Evolutionary conservation across 2,329 filamentous ascomycete genomes (phyloP).

Genomic region (Lachnellula suecica): DNA sequence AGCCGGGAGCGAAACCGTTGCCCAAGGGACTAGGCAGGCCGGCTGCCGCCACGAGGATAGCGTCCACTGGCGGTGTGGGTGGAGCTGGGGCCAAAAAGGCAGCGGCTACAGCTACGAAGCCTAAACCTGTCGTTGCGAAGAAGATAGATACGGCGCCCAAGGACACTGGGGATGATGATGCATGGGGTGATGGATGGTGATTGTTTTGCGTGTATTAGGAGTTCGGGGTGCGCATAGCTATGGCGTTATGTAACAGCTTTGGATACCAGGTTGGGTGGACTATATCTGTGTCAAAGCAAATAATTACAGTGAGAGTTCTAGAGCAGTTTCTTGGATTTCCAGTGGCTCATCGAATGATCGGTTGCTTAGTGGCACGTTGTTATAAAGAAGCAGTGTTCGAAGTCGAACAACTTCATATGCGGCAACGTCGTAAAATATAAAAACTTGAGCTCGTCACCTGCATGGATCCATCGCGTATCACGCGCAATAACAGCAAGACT

Average conservation of each 20-base stretch:
- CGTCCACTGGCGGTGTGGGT: constrained; percentile 33
- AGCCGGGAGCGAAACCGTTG: constrained; percentile 57
- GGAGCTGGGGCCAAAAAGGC: constrained; percentile 31
- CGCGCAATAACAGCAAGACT: too few relatives aligned
- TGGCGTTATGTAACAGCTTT: constrained; percentile 1
- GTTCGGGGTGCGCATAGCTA: not conserved
- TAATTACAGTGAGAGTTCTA: too few relatives aligned
- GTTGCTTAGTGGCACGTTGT: too few relatives aligned
- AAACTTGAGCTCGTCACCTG: too few relatives aligned
- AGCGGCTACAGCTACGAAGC: constrained; percentile 27
- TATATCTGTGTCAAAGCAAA: not conserved
- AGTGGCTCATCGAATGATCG: too few relatives aligned
- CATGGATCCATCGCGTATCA: too few relatives aligned
- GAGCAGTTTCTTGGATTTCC: too few relatives aligned
- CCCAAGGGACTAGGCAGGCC: constrained; percentile 70
- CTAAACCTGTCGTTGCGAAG: constrained; percentile 52
- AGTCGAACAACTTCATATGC: too few relatives aligned
- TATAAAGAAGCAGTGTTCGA: too few relatives aligned
- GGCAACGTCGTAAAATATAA: too few relatives aligned
- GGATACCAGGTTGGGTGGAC: not conserved
- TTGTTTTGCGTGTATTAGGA: not conserved
- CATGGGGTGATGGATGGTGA: constrained; percentile 67
- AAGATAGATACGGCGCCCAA: constrained; percentile 71
- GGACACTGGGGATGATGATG: constrained; percentile 53
- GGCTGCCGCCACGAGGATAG: constrained; percentile 36